phyloP scores from a whole-genome alignment of 2,329 filamentous ascomycete genomes.

The Fusarium redolens region DNA sequence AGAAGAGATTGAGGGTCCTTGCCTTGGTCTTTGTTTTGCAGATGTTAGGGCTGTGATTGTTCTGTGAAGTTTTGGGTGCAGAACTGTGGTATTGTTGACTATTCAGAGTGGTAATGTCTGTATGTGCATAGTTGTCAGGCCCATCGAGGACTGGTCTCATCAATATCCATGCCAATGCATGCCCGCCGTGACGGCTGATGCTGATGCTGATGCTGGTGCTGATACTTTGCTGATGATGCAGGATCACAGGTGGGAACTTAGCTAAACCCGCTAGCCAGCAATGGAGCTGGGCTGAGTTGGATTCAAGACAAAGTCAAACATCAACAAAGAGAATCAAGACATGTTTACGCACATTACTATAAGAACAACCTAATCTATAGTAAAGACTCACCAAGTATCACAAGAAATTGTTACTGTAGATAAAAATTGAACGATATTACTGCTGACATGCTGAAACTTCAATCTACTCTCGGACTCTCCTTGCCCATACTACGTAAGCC shows the following conservation, averaged over 20 bases:
- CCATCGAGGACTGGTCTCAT: not conserved
- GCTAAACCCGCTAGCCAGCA: conserved; percentile 15
- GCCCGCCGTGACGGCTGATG: conserved; percentile 15
- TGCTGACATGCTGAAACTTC: conserved; percentile 4
- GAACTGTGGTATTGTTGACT: not conserved
- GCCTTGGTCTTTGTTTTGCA: conserved; percentile 1
- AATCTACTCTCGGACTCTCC: not conserved
- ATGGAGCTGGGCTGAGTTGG: not conserved
- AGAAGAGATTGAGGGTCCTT: conserved; percentile 30
- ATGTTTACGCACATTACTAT: not conserved
- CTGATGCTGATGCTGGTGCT: conserved; percentile 18
- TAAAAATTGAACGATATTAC: not conserved
- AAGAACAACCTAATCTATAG: not conserved
- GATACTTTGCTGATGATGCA: conserved; percentile 15
- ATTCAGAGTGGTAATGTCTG: not conserved
- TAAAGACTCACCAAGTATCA: not conserved
- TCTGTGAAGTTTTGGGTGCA: not conserved
- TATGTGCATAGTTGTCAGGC: not conserved
- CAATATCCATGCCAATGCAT: not conserved
- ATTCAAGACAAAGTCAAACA: conserved; percentile 11
- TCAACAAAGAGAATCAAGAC: not conserved
- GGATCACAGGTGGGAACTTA: conserved; percentile 15
- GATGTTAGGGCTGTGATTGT: conserved; percentile 14
- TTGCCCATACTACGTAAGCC: conserved; percentile 13
- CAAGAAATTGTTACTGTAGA: not conserved